Conservation (phyloP, 2,329 filamentous ascomycete species). For the Scedosporium aurantiacum region DNA sequence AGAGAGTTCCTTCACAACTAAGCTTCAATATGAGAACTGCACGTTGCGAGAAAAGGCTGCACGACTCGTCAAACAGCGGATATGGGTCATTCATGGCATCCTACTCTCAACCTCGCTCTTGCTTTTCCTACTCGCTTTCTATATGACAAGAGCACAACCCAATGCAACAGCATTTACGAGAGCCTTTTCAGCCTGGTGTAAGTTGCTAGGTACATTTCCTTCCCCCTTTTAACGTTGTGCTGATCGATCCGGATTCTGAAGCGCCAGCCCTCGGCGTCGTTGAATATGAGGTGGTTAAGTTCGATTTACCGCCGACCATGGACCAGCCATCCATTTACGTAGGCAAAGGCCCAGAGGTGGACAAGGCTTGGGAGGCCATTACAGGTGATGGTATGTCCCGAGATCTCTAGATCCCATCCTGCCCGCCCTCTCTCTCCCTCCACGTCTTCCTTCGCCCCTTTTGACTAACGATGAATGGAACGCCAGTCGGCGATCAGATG, state of each 20-base stretch:
- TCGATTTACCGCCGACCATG: constrained; percentile 34
- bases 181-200: constrained; percentile 34
- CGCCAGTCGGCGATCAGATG: constrained; percentile 46
- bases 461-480: constrained; percentile 12
- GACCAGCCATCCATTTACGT: constrained; percentile 35
- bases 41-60: constrained; percentile 13
- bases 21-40: constrained; percentile 10
- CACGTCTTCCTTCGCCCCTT: not conserved
- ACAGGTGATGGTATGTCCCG: constrained; percentile 17
- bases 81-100: constrained; percentile 27
- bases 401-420: constrained; percentile 10
- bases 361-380: constrained; percentile 45
- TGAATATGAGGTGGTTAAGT: constrained; percentile 37
- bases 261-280: constrained; percentile 36
- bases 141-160: constrained; percentile 21
- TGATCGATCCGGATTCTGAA: constrained; percentile 13
- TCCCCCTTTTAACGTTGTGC: not conserved
- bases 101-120: constrained; percentile 27
- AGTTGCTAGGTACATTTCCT: constrained; percentile 9
- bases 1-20: not conserved
- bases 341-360: constrained; percentile 44
- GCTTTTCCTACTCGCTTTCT: constrained; percentile 29
- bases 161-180: constrained; percentile 21
- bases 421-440: constrained; percentile 2
- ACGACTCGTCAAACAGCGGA: constrained; percentile 21